Evolutionary conservation across 164 flowering plant species (phyloP).

Genomic region (Sextonia rubra): DNA sequence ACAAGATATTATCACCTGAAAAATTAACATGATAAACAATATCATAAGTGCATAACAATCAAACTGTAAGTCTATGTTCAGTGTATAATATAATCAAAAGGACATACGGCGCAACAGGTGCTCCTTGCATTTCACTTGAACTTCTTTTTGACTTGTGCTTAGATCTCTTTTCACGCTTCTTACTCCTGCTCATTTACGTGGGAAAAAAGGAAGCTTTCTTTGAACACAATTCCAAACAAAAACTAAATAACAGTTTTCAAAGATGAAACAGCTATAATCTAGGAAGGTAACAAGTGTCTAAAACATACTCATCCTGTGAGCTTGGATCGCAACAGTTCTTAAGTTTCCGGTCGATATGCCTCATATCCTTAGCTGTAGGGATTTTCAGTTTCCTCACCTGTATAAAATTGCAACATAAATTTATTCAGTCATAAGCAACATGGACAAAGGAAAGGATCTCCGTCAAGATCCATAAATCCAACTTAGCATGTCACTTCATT

Average conservation of each 20-base stretch:
- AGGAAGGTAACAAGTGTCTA: background rate
- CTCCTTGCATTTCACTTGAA: conserved; percentile 33
- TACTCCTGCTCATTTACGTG: conserved; percentile 24
- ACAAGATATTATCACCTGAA: background rate
- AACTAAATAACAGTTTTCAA: background rate
- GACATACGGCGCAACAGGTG: conserved; percentile 18
- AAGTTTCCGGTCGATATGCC: conserved; percentile 87
- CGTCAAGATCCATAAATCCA: too few relatives aligned
- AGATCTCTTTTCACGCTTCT: conserved; percentile 74
- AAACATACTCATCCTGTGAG: conserved; percentile 73
- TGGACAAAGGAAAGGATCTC: background rate
- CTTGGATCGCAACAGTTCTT: conserved; percentile 77
- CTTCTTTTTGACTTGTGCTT: conserved; percentile 65
- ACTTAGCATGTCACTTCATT: too few relatives aligned
- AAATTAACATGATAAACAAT: background rate
- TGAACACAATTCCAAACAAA: background rate
- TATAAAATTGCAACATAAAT: background rate
- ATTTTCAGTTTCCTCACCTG: conserved; percentile 56
- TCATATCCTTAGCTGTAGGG: conserved; percentile 80
- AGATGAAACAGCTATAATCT: background rate
- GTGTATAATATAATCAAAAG: background rate
- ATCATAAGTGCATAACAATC: background rate
- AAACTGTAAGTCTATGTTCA: background rate
- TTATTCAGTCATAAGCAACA: background rate
- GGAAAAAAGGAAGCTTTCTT: background rate